Evolutionary conservation across 2,329 filamentous ascomycete species (phyloP).

Genomic region (Trichocomaceae sp.): DNA sequence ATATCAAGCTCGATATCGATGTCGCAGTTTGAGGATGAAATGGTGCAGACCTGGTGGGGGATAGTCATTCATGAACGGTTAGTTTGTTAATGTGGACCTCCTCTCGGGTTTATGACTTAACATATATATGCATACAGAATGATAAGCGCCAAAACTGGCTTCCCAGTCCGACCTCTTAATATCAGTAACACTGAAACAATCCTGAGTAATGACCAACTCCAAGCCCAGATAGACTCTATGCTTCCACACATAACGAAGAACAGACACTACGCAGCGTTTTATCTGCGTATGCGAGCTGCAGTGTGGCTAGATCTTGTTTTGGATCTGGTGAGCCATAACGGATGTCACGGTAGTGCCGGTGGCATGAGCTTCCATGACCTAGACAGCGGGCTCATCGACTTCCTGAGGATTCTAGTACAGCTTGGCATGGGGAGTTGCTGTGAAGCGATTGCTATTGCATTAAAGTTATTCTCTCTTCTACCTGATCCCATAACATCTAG

Average conservation of each 20-base stretch:
- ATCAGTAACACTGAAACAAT: background rate
- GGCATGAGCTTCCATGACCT: background rate
- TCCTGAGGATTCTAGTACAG: background rate
- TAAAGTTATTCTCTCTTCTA: background rate
- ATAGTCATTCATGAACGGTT: constrained; percentile 1
- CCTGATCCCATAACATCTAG: background rate
- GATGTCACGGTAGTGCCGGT: background rate
- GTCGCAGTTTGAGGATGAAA: background rate
- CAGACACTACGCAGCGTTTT: background rate
- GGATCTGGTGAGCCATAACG: background rate
- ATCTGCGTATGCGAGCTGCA: background rate
- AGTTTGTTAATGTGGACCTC: background rate
- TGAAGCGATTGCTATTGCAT: background rate
- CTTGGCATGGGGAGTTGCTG: background rate
- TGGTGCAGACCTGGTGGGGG: background rate
- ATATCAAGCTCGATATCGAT: background rate
- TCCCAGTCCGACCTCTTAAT: background rate
- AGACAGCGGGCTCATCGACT: background rate
- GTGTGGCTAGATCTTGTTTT: background rate
- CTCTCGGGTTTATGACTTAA: background rate
- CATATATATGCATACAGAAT: background rate
- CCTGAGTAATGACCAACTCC: background rate
- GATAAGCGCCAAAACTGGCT: background rate
- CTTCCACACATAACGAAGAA: background rate
- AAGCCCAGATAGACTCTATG: background rate